These are phyloP conservation scores for Neckera pumila DNA, from an alignment of 225 moss, liverwort and hornwort genomes.

Conservation along the genomic window DNA sequence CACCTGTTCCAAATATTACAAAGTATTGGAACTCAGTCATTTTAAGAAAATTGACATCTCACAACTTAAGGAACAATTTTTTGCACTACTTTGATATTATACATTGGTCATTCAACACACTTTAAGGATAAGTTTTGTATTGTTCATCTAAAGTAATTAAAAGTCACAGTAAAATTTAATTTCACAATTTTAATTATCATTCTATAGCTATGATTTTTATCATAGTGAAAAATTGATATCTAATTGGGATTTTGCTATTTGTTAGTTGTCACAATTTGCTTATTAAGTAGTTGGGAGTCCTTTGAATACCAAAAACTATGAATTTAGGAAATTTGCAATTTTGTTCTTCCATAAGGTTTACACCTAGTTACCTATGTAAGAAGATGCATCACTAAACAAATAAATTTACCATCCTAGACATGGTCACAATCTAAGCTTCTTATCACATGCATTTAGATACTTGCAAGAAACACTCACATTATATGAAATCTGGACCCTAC, in stretches of 20 bases:
- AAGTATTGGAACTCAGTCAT: background rate
- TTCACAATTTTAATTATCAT: background rate
- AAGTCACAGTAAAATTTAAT: background rate
- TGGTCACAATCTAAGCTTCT: background rate
- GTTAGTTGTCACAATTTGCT: background rate
- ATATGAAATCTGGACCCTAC: too few species aligned
- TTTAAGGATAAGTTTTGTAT: background rate
- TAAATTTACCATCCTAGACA: background rate
- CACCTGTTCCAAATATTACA: fast-evolving
- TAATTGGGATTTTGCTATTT: background rate
- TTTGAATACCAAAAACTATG: background rate
- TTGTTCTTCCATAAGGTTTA: background rate
- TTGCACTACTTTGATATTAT: background rate
- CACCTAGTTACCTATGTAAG: fast-evolving
- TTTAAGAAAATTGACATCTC: background rate
- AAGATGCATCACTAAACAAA: background rate
- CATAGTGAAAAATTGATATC: background rate
- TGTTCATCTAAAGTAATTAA: background rate
- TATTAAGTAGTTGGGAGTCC: background rate
- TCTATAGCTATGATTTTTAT: background rate
- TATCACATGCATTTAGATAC: background rate
- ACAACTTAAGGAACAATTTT: background rate
- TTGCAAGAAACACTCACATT: background rate
- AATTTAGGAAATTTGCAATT: background rate
- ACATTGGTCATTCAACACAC: background rate